These are phyloP conservation scores for Pleurotus citrinopileatus DNA, from an alignment of 768 basidiomycete genomes.

Conservation along the genomic window DNA sequence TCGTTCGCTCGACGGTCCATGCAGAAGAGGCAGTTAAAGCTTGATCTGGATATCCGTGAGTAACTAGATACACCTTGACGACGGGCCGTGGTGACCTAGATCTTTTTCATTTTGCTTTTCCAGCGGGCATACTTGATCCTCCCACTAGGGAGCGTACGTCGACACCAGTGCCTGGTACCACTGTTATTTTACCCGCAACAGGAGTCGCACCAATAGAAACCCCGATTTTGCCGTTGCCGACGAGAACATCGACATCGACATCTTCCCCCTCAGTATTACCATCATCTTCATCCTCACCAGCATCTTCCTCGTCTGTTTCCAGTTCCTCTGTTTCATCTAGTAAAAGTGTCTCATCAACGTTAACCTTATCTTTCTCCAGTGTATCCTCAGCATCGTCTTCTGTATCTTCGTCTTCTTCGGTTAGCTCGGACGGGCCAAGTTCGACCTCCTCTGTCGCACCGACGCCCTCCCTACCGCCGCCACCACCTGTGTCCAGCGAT, in stretches of 20 bases:
- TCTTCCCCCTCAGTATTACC: background rate
- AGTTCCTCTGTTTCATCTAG: background rate
- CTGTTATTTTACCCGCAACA: background rate
- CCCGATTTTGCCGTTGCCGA: background rate
- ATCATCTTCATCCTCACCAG: background rate
- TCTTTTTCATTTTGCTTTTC: background rate
- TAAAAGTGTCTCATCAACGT: background rate
- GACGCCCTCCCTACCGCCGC: background rate
- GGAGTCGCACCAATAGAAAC: background rate
- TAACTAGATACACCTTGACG: background rate
- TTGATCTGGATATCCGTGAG: background rate
- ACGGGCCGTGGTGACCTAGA: background rate
- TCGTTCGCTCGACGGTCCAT: conserved; percentile 5
- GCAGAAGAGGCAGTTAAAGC: background rate
- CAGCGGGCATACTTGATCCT: background rate
- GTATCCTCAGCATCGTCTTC: background rate
- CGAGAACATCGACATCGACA: background rate
- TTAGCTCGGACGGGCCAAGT: background rate
- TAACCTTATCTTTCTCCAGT: background rate
- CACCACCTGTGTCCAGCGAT: too few species aligned
- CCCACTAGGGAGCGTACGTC: background rate
- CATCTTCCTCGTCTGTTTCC: background rate
- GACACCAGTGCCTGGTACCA: background rate
- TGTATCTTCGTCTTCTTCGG: background rate
- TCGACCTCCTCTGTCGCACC: background rate